phyloP scores from a whole-genome alignment of 768 basidiomycete species.

The Suillus paluster region DNA sequence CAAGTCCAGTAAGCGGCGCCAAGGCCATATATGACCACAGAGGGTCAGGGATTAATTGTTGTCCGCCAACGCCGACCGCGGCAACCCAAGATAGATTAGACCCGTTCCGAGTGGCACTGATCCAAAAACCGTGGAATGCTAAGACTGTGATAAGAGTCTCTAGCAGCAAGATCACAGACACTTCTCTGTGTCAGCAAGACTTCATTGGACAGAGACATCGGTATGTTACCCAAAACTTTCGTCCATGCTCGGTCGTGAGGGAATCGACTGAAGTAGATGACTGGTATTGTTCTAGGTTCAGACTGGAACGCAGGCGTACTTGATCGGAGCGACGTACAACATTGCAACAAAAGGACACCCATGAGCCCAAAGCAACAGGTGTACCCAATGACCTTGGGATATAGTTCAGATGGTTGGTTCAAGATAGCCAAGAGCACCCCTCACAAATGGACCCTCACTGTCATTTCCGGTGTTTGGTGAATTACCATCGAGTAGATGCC shows the following conservation, averaged over 20 bases:
- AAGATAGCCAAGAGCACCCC: not conserved
- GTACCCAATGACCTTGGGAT: conserved; percentile 19
- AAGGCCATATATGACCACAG: conserved; percentile 14
- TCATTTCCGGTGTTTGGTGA: not conserved
- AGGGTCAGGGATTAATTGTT: conserved; percentile 9
- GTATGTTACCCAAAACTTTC: conserved; percentile 20
- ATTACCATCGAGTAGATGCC: conserved; percentile 1
- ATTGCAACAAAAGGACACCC: conserved; percentile 21
- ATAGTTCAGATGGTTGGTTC: not conserved
- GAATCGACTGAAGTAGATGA: conserved; percentile 25
- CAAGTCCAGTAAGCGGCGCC: conserved; percentile 18
- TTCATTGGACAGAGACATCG: not conserved
- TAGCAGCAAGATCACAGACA: conserved; percentile 16
- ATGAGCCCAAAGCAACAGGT: conserved; percentile 17
- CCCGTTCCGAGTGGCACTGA: not conserved
- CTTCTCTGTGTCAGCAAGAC: conserved; percentile 8
- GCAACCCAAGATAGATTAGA: conserved; percentile 17
- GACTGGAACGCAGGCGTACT: too few relatives aligned
- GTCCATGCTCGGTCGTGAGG: conserved; percentile 14
- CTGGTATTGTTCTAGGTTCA: conserved; percentile 7
- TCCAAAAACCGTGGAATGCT: conserved; percentile 20
- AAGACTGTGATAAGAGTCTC: conserved; percentile 20
- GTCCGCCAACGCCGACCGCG: conserved; percentile 5
- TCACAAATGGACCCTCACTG: conserved; percentile 20
- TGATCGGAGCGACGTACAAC: conserved; percentile 8